Evolutionary conservation across 495 filamentous ascomycete species (phyloP).

Genomic region (Hypoxylon intermedium): DNA sequence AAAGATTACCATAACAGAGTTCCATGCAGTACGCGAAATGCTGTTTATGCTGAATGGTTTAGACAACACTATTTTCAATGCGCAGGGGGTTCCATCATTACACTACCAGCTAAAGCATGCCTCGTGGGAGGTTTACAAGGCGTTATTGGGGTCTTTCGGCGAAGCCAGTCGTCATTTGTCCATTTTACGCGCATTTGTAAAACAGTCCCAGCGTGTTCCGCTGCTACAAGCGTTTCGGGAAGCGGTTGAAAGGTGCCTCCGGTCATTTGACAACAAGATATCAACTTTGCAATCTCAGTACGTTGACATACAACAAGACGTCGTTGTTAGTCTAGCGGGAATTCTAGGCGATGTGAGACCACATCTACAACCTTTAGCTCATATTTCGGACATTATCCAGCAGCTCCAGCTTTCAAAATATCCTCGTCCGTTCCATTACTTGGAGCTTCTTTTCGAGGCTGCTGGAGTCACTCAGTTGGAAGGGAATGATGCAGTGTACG

Average conservation of each 20-base stretch:
- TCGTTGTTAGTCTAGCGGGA: conserved; percentile 64
- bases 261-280: conserved; percentile 53
- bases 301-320: conserved; percentile 51
- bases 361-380: conserved; percentile 59
- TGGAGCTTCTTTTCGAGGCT: conserved; percentile 77
- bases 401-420: conserved; percentile 48
- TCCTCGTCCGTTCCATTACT: conserved; percentile 61
- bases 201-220: conserved; percentile 47
- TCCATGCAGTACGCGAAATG: conserved; percentile 76
- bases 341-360: conserved; percentile 67
- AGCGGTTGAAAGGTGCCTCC: conserved; percentile 50
- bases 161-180: conserved; percentile 49
- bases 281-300: conserved; percentile 54
- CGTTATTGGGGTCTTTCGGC: conserved; percentile 48
- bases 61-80: conserved; percentile 73
- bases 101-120: conserved; percentile 47
- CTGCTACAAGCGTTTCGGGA: conserved; percentile 60
- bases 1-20: conserved; percentile 67
- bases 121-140: conserved; percentile 52
- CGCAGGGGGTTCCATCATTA: conserved; percentile 42
- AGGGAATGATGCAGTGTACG: conserved; percentile 66
- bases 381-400: conserved; percentile 59
- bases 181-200: conserved; percentile 45
- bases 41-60: conserved; percentile 86
- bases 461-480: conserved; percentile 72